A percentile compares a stretch with the other conserved stretches of the same genome.
Conservation (phyloP, 2,329 filamentous ascomycete species). For the Aspergillus pseudonomiae region DNA sequence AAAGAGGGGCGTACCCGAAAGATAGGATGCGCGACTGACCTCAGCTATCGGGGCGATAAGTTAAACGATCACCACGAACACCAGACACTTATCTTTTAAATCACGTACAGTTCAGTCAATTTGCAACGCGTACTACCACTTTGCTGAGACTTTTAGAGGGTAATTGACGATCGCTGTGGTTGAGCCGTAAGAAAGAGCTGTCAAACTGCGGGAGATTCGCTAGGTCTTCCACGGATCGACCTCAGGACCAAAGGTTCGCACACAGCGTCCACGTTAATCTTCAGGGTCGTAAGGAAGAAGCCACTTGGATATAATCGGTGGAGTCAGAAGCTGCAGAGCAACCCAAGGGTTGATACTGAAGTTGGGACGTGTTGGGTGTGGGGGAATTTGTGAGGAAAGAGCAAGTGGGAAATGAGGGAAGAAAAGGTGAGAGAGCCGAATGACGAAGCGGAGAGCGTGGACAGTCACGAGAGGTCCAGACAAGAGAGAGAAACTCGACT, state of each 20-base stretch:
- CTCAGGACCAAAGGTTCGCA: constrained; percentile 26
- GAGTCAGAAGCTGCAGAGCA: constrained; percentile 1
- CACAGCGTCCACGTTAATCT: constrained; percentile 16
- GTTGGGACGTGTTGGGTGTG: constrained; percentile 1
- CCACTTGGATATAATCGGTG: not conserved
- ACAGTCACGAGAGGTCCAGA: constrained; percentile 5
- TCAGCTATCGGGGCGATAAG: constrained; percentile 4
- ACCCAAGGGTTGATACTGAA: not conserved
- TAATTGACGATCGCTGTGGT: constrained; percentile 22
- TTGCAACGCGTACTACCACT: constrained; percentile 7
- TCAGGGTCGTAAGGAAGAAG: constrained; percentile 1
- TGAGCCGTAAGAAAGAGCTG: constrained; percentile 33
- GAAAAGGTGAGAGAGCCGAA: not conserved
- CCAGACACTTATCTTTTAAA: not conserved
- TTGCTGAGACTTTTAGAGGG: constrained; percentile 3
- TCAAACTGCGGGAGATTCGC: constrained; percentile 39
- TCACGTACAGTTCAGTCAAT: not conserved
- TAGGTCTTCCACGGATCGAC: constrained; percentile 35
- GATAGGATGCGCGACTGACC: constrained; percentile 8
- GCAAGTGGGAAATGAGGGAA: not conserved
- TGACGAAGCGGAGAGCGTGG: constrained; percentile 6
- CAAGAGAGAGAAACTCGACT: not conserved
- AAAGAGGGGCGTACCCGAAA: constrained; percentile 18
- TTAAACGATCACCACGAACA: constrained; percentile 8
- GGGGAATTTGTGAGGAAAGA: constrained; percentile 5